Percentiles rank a stretch among this genome's conserved stretches.
Conservation (phyloP, 345 rosid species). For the Aquilaria malaccensis region DNA sequence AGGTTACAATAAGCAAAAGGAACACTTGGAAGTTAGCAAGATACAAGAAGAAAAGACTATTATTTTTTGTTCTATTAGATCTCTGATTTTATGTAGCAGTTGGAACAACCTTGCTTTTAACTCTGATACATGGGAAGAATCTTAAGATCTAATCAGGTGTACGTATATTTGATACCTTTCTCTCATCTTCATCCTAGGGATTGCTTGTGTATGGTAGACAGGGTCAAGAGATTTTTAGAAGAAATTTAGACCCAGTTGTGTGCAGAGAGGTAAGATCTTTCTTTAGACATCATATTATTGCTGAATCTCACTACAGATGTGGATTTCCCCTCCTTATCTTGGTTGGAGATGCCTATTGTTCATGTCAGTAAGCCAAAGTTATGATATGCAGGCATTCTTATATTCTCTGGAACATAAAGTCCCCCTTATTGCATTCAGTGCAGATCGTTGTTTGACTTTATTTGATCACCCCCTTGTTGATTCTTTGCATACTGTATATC, state of each 20-base stretch:
- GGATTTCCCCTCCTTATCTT: no score
- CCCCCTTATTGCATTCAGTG: slow-evolving; percentile 87
- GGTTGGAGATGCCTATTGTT: no score
- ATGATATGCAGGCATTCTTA: slow-evolving; percentile 47
- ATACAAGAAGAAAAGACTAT: no score
- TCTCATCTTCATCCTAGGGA: slow-evolving; percentile 52
- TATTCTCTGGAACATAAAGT: slow-evolving; percentile 75
- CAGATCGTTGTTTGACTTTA: slow-evolving; percentile 75
- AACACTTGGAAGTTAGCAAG: no score
- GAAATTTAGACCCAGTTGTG: slow-evolving; percentile 64
- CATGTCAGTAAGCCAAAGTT: neutral
- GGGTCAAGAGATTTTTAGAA: slow-evolving; percentile 74
- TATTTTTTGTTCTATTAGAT: no score
- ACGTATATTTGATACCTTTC: slow-evolving; percentile 7
- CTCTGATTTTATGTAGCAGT: no score
- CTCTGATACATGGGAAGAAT: no score
- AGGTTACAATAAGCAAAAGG: no score
- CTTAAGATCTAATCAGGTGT: no score
- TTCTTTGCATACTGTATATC: slow-evolving; percentile 63
- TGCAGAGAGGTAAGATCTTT: slow-evolving; percentile 70
- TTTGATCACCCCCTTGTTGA: slow-evolving; percentile 81
- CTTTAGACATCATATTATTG: neutral
- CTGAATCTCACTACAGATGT: no score
- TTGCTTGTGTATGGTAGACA: slow-evolving; percentile 87
- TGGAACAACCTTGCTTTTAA: no score